Evolutionary conservation across 345 rosid species (phyloP).

Genomic region (Gossypium mustelinum): DNA sequence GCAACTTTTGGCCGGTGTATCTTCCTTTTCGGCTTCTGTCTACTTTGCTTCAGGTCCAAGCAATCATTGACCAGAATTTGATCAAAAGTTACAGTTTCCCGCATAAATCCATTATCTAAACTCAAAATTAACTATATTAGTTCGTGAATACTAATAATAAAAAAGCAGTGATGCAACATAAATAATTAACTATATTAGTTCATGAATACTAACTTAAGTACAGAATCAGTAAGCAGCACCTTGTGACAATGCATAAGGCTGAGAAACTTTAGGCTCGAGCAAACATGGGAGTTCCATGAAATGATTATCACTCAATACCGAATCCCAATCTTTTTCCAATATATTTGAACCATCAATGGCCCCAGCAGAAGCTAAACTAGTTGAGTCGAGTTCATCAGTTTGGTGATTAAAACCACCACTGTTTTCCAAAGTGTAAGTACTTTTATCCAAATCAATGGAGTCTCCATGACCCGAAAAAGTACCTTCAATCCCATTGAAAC

Average conservation of each 20-base stretch:
- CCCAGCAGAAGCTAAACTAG: neutral
- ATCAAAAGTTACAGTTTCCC: neutral
- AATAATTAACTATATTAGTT: neutral
- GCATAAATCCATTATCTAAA: neutral
- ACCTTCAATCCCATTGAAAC: neutral
- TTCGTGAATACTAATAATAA: neutral
- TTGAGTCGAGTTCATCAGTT: neutral
- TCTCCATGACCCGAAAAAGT: neutral
- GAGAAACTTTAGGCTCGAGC: neutral
- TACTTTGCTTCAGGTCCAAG: constrained; percentile 10
- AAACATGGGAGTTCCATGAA: neutral
- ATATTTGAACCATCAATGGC: neutral
- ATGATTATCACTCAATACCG: neutral
- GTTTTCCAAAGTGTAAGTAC: neutral
- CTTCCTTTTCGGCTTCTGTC: constrained; percentile 23
- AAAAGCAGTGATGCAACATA: neutral
- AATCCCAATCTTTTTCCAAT: neutral
- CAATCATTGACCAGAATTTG: neutral
- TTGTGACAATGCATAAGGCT: neutral
- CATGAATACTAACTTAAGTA: neutral
- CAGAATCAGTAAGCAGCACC: neutral
- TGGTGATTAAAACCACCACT: neutral
- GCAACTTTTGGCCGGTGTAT: constrained; percentile 31
- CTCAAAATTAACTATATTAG: neutral
- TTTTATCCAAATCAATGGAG: constrained; percentile 15